Conservation (phyloP, 495 filamentous ascomycete genomes). For the Penicillium herquei region DNA sequence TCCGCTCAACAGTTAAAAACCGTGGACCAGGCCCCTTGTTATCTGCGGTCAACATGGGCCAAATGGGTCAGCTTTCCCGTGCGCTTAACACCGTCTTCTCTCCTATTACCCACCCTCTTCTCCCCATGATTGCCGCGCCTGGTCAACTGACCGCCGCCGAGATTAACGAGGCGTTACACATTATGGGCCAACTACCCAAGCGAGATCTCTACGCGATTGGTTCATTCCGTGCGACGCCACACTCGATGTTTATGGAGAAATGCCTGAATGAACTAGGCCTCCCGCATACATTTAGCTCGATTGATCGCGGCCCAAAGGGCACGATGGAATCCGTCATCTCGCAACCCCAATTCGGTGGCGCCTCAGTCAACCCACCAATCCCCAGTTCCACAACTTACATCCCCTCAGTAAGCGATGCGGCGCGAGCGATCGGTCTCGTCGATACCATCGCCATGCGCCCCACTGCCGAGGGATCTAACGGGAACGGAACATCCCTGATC, state of each 20-base stretch:
- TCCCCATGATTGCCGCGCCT: constrained; percentile 81
- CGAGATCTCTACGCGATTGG: constrained; percentile 78
- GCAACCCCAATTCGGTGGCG: constrained; percentile 73
- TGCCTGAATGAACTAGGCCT: constrained; percentile 84
- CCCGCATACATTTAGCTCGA: constrained; percentile 74
- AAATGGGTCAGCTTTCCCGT: constrained; percentile 75
- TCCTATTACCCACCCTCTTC: constrained; percentile 78
- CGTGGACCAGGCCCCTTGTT: constrained; percentile 64
- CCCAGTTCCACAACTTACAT: constrained; percentile 51
- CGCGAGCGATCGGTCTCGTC: constrained; percentile 70
- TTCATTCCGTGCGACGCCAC: constrained; percentile 65
- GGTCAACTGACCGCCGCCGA: constrained; percentile 81
- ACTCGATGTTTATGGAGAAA: constrained; percentile 82
- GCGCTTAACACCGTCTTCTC: constrained; percentile 81
- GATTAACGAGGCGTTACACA: constrained; percentile 74
- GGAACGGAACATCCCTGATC: constrained; percentile 50
- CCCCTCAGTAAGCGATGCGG: constrained; percentile 66
- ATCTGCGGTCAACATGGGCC: constrained; percentile 85
- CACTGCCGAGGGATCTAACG: constrained; percentile 9
- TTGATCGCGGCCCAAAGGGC: constrained; percentile 65
- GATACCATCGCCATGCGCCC: constrained; percentile 71
- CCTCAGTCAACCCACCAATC: constrained; percentile 71
- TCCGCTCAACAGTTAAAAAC: constrained; percentile 72
- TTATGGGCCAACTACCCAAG: constrained; percentile 77
- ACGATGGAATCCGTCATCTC: constrained; percentile 64